Conservation (phyloP, 345 rosid genomes). For the Boechera retrofracta region DNA sequence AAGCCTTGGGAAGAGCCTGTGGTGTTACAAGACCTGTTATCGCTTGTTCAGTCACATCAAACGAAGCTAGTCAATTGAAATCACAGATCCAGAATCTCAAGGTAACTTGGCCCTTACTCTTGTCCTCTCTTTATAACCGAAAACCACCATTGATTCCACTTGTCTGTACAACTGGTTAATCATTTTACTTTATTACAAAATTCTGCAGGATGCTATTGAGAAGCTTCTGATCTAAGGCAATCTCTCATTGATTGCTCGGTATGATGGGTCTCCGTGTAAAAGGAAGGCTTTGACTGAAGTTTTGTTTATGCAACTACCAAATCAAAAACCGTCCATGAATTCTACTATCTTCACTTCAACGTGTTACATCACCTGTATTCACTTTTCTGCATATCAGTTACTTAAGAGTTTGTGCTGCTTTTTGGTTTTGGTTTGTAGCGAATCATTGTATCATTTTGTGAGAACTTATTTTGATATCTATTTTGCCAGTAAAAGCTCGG, state of each 20-base stretch:
- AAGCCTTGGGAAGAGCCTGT: constrained; percentile 96
- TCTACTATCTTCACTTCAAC: not conserved
- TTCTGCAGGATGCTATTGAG: constrained; percentile 91
- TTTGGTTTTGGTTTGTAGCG: constrained; percentile 17
- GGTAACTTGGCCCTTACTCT: constrained; percentile 46
- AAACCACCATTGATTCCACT: too few relatives aligned
- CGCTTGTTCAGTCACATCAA: constrained; percentile 83
- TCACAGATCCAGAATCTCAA: constrained; percentile 86
- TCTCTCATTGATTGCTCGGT: constrained; percentile 53
- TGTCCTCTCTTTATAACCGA: not conserved
- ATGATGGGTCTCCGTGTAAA: constrained; percentile 78
- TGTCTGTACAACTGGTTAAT: not conserved
- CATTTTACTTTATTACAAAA: not conserved
- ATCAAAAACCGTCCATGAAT: not conserved
- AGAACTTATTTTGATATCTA: not conserved
- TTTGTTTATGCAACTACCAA: not conserved
- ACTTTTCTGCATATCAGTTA: constrained; percentile 13
- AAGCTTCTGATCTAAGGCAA: constrained; percentile 72
- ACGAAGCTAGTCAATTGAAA: constrained; percentile 88
- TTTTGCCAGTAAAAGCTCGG: not conserved
- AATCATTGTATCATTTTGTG: constrained; percentile 7
- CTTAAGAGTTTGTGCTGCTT: constrained; percentile 4
- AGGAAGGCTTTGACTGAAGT: not conserved
- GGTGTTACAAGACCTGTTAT: constrained; percentile 98
- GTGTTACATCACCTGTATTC: not conserved